Base-by-base conservation (phyloP, 2,329 filamentous ascomycete genomes). In the Colletotrichum truncatum region DNA sequence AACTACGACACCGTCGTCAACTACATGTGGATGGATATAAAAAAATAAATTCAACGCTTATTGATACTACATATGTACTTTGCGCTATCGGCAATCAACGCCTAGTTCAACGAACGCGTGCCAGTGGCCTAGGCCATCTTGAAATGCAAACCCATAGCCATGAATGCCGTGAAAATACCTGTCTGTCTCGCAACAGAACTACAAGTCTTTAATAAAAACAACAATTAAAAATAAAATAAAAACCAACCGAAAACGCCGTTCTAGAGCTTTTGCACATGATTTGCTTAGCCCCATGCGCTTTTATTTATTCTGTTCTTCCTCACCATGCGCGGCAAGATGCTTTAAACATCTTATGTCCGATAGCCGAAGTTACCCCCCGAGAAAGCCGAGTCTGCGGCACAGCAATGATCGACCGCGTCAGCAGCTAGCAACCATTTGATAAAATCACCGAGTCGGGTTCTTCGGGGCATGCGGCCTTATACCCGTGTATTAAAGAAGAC, bases 381-480 rank as follows among this genome's bases (percentile, higher is more conserved):
- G 46, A 63, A 49, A 21, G 28, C 66, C 66, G 66, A 67, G 28
- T 36, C 43, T 36, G 39, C 38, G 36, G 48, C 59, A 43, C 57
- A 48, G 53, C 46, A 28, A n/a, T 30, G 30, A 54, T 46, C 12
- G 46, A 46, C 64, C 59, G 39, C 48, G 59, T 59, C 46, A 64
- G 52, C 64, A 38, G 26, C 21, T 32, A 51, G 36, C 38, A n/a
- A 26, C 25, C 21, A 30, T 18, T 39, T 36, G n/a, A 26, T 9
- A 10, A 16, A 46, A 30, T 34, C 41, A 41, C 57, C 43, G 49
- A 63, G 18, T 14, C 41, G 54, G 55, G 54, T 49, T 18, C 28
- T 48, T 51, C 30, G 39, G 54, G 41, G 38, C 26, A 55, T 34
- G 23, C 45, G 28, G 21, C 18, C 16, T 21, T 48, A 26, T 30